phyloP scores from a whole-genome alignment of 441 rosid species.

The Viola pubescens region DNA sequence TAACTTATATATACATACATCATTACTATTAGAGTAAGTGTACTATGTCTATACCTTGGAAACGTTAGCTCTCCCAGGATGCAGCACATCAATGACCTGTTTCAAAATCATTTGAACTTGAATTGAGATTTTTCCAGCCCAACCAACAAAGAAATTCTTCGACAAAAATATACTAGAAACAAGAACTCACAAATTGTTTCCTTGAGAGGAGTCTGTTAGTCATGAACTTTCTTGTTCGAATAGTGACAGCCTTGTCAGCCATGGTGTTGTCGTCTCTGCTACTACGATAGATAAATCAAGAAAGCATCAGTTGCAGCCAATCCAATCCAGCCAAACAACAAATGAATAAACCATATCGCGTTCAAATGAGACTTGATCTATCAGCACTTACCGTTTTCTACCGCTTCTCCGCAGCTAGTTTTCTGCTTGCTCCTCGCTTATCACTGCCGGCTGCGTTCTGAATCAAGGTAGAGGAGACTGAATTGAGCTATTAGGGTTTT shows the following conservation, averaged over 20 bases:
- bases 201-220: constrained; percentile 84
- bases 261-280: constrained; percentile 21
- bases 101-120: background rate
- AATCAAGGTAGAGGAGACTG: no score
- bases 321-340: no score
- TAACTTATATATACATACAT: no score
- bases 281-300: background rate
- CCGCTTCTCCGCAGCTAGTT: no score
- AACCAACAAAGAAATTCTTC: background rate
- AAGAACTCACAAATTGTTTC: constrained; percentile 70
- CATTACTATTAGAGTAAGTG: no score
- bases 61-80: constrained; percentile 85
- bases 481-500: no score
- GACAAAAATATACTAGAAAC: background rate
- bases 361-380: no score
- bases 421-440: no score
- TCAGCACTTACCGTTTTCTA: no score
- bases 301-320: background rate
- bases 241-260: constrained; percentile 85
- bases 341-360: no score
- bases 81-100: constrained; percentile 90
- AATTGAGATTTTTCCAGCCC: background rate
- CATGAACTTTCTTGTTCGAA: constrained; percentile 83
- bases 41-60: constrained; percentile 46
- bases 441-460: no score